These are phyloP conservation scores for Cytospora paraplurivora DNA, from an alignment of 2,329 filamentous ascomycete genomes.

Conservation along the genomic window DNA sequence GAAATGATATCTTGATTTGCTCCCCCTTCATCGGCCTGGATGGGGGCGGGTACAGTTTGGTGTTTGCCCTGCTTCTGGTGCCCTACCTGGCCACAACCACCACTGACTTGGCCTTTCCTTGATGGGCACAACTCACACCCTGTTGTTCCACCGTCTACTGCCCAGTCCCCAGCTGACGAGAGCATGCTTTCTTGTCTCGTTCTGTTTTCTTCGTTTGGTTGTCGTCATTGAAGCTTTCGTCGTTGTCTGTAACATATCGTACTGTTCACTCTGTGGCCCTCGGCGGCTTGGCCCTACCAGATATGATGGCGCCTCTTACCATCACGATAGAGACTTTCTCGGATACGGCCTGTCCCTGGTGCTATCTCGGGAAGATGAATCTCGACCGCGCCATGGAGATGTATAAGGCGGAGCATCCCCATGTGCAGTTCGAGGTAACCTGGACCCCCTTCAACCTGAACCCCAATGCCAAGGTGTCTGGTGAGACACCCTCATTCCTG, in stretches of 20 bases:
- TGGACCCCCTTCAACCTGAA: conserved; percentile 53
- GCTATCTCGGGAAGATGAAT: conserved; percentile 51
- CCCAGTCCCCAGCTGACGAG: neutral
- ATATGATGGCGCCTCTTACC: conserved; percentile 8
- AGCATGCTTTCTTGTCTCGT: neutral
- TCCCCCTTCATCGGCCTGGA: too few relatives aligned
- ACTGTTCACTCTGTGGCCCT: neutral
- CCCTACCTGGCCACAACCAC: neutral
- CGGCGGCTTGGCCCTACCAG: neutral
- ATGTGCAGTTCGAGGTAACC: conserved; percentile 48
- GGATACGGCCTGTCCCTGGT: conserved; percentile 56
- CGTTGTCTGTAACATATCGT: neutral
- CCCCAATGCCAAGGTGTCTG: conserved; percentile 38
- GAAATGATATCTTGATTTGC: neutral
- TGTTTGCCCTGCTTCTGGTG: too few relatives aligned
- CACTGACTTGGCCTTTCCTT: neutral
- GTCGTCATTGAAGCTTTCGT: neutral
- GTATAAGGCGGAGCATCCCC: conserved; percentile 44
- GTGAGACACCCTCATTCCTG: conserved; percentile 21
- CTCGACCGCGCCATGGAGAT: conserved; percentile 48
- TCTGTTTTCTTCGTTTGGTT: neutral
- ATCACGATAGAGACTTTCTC: conserved; percentile 51
- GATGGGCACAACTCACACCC: neutral
- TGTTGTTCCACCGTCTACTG: neutral
- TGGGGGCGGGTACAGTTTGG: too few relatives aligned